Base-by-base conservation (phyloP, 2,329 filamentous ascomycete genomes). In the Fusarium albosuccineum region DNA sequence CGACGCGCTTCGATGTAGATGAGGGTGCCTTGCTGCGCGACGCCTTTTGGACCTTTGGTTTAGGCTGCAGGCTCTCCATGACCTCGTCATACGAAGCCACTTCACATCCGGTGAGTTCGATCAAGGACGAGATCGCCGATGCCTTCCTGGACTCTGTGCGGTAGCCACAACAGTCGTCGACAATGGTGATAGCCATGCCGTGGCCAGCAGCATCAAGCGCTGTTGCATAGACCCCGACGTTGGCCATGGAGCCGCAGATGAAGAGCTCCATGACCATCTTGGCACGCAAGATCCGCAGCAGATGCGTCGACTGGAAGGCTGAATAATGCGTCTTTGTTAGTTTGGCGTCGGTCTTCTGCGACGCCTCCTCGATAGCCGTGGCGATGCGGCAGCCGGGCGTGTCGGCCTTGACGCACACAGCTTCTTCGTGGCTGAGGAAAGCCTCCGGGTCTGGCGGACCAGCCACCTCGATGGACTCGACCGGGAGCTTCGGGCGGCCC, bases 141-240 rank as follows among this genome's bases (percentile, higher is more conserved):
- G 87, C 82, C 70, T 97, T 93, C 42, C 93, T 88, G 16, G 82
- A 78, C 60, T 89, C 87, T 70, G 84, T 89, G 46, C 92, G 88
- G 74, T 91, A 97, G 10, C 94, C 94, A 57, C 97, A 88, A 77
- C 94, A 97, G 76, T 98, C 94, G 53, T 96, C 90, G 39, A 98
- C 82, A 11, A 98, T 82, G 6, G 92, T 96, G 73, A 97, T 93
- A n/a, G 88, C 85, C 73, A 97, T 89, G 5, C 94, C 96, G 77
- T 97, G 92, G 17, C 91, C 88, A 2, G 93, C 94, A 10, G 95
- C 96, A 74, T 97, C 96, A 66, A 97, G 85, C 4, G 94, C 94
- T 1, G 95, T 97, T 8, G 96, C 95, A 75, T 96, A 94, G 46
- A 98, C 90, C 33, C 94, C 94, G 36, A 97, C 83, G 73, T 98